Base-by-base conservation (phyloP, 495 filamentous ascomycete genomes). In the Elasticomyces elasticus region DNA sequence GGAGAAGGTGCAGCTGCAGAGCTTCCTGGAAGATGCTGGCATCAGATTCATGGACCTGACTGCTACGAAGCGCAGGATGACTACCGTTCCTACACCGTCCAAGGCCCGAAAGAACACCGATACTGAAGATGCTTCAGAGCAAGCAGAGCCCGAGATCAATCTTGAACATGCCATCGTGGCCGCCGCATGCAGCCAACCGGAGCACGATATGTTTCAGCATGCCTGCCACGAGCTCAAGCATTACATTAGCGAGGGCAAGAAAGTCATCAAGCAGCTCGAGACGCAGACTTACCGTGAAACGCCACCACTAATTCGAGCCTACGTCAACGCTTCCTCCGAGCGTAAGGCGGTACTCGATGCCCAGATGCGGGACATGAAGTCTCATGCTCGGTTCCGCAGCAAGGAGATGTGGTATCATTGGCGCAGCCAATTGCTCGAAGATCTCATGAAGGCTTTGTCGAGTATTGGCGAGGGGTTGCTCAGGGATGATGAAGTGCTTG, bases 341-440 rank as follows among this genome's bases (percentile, higher is more conserved):
- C 76, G 94, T 56, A 85, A 83, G 60, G 66, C 79, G 1, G 76
- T 92, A 44, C 90, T 98, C 84, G 91, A 98, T 69, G 90, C 86
- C 55, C 92, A 97, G 65, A 91, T 98, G 70, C 90, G 91, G 66
- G 94, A 95, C 56, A 83, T 94, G 63, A 96, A 95, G 72, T 94
- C 87, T 0, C 83, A 96, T 65, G 86, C 94, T 2, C 74, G 94
- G 37, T 74, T 94, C 5, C 76, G 87, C 12, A 95, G 90, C 71
- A 95, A 95, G 65, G 87, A 81, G 33, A 90, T 88, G 68, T 98
- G 94, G 94, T 97, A 98, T 65, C 84, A 89, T 64, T 98, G 94
- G 94, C 86, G 94, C 28, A 89, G 86, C 80, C 87, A 88, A 60
- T 79, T 96, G 24, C 81, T 95, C 12, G 82, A 86, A 22, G 88